These are phyloP conservation scores for Funneliformis geosporum DNA, from an alignment of 192 early-diverging fungal genomes.

Conservation along the genomic window DNA sequence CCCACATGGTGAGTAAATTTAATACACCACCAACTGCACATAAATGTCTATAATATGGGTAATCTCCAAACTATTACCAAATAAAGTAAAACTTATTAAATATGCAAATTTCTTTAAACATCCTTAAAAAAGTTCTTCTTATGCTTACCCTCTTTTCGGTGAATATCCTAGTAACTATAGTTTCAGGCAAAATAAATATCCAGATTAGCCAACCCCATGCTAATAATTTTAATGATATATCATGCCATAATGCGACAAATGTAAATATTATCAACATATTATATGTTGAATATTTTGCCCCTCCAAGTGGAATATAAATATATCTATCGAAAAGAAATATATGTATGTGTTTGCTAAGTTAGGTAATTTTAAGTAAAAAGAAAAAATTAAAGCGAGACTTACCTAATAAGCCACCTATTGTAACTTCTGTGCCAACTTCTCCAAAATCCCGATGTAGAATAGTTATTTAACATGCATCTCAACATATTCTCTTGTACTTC, in stretches of 20 bases:
- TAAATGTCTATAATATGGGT: conserved; percentile 70
- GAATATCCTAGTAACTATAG: conserved; percentile 61
- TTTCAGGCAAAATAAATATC: conserved; percentile 86
- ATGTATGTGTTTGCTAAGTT: conserved; percentile 3
- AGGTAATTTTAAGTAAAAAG: neutral
- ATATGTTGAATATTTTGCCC: conserved; percentile 62
- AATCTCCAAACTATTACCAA: conserved; percentile 49
- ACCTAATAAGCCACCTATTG: conserved; percentile 88
- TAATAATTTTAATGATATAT: conserved; percentile 78
- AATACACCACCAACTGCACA: conserved; percentile 78
- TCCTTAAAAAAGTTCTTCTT: neutral
- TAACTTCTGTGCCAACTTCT: conserved; percentile 93
- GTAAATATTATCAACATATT: conserved; percentile 91
- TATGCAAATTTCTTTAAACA: conserved; percentile 26
- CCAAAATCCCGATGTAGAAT: conserved; percentile 93
- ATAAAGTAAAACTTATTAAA: conserved; percentile 41
- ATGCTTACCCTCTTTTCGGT: conserved; percentile 49
- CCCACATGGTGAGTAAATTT: conserved; percentile 95
- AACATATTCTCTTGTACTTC: conserved; percentile 94
- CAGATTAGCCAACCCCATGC: conserved; percentile 93
- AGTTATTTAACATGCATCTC: conserved; percentile 95
- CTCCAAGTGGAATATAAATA: conserved; percentile 93
- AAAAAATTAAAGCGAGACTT: conserved; percentile 15
- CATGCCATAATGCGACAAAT: conserved; percentile 98
- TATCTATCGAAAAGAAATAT: conserved; percentile 49